Percentiles rank a stretch among this genome's conserved stretches.
Conservation (phyloP, 2,329 filamentous ascomycete species). For the Didymella exigua region DNA sequence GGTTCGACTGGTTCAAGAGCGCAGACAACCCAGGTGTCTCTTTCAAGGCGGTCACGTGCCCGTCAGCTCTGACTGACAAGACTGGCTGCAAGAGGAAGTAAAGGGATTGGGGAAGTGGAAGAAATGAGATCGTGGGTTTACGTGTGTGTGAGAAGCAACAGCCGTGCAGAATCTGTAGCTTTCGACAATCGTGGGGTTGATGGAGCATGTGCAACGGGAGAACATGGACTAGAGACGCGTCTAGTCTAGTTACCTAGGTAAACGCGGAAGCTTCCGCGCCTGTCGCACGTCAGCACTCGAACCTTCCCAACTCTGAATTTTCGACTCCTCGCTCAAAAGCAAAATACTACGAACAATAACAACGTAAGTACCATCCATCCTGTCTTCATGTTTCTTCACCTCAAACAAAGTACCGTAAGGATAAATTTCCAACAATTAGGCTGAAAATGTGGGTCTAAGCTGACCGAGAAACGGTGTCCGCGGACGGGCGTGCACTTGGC, state of each 20-base stretch:
- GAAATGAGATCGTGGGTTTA: background rate
- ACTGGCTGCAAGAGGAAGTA: constrained; percentile 34
- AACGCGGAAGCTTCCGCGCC: background rate
- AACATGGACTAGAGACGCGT: background rate
- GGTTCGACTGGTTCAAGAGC: constrained; percentile 45
- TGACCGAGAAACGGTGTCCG: constrained; percentile 2
- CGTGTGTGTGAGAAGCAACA: no score
- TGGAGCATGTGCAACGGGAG: background rate
- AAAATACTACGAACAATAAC: background rate
- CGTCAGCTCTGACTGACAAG: constrained; percentile 39
- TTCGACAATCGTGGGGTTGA: background rate
- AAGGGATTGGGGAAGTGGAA: background rate
- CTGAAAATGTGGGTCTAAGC: constrained; percentile 1
- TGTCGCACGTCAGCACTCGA: background rate
- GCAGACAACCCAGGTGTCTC: constrained; percentile 43
- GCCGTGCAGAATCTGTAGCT: background rate
- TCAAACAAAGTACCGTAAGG: background rate
- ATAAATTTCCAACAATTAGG: background rate
- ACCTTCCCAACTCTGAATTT: background rate
- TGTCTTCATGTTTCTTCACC: background rate
- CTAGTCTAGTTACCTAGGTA: no score
- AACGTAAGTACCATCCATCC: no score
- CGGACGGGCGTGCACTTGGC: constrained; percentile 12
- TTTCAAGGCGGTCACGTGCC: constrained; percentile 44
- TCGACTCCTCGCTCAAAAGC: background rate